Evolutionary conservation across 2,329 filamentous ascomycete species (phyloP), one percentile per base, ranked within the genome.

Genomic region (Ceratocystis ficicola): DNA sequence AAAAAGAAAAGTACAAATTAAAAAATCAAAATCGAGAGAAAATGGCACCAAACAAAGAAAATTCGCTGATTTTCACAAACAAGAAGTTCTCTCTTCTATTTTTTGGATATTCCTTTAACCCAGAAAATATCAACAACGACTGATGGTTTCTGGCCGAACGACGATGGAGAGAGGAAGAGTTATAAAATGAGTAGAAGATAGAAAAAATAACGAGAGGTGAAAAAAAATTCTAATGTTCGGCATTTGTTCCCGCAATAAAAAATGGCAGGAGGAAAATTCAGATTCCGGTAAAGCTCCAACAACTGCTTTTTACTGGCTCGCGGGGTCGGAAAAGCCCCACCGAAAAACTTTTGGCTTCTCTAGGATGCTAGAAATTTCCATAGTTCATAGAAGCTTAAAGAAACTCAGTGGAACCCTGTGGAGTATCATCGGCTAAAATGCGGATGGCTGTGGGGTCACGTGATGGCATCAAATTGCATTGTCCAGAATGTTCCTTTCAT

Each of bases 1-100:
- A 72, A 72, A 73, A 71, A 71, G 72, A 69, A 57, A 57, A 57
- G 32, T 12, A 25, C 70, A 70, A 69, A 72, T 69, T 71, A 72
- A 72, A 71, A 70, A 70, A 71, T 70, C 71, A 71, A 72, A 41
- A 41, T 12, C 10, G 32, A 36, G 32, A 36, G 70, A 71, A 65
- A 44, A 15, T 44, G 62, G 46, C 59, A 65, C 62, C 48, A 59
- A 36, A 62, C 66, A 67, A 64, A 46, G 20, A 62, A 36, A 36
- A 36, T 36, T 36, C 44, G 63, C 52, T 50, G 63, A 65, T 64
- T 62, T 46, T 44, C 46, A 44, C 44, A 60, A 36, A 64, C 62
- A 59, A 63, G 63, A 59, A 41, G 59, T 46, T 63, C 41, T 41
- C 57, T 57, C 62, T 67, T 52, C 25, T 20, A 30, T 8, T 20